A percentile compares a stretch with the other conserved stretches of the same genome.
phyloP scores from a whole-genome alignment of 1,284 basidiomycete genomes.

The Pseudozyma sp. region DNA sequence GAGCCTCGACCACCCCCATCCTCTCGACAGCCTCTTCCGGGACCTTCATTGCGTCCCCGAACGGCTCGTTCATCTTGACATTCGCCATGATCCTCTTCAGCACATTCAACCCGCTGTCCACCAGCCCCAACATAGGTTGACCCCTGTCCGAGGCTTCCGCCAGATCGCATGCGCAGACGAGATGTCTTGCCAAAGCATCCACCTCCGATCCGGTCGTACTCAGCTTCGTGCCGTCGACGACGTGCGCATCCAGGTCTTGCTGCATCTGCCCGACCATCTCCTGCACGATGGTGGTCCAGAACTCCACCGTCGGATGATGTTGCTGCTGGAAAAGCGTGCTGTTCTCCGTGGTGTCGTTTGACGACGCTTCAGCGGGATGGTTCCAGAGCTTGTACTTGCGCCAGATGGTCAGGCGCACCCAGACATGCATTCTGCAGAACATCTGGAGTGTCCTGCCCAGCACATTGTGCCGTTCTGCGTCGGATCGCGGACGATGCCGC shows the following conservation, averaged over 20 bases:
- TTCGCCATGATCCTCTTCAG: conserved; percentile 32
- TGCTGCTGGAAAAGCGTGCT: conserved; percentile 13
- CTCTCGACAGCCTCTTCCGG: conserved; percentile 13
- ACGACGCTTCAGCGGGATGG: not conserved
- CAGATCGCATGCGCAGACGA: conserved; percentile 24
- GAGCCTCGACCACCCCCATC: conserved; percentile 8
- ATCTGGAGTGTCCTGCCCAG: conserved; percentile 48
- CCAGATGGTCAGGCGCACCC: conserved; percentile 49
- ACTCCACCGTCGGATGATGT: conserved; percentile 45
- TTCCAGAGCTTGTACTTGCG: conserved; percentile 45
- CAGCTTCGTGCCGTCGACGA: conserved; percentile 15
- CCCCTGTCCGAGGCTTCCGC: conserved; percentile 13
- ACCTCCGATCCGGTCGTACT: conserved; percentile 28
- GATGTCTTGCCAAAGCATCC: conserved; percentile 34
- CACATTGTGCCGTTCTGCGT: conserved; percentile 32
- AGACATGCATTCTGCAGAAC: conserved; percentile 52
- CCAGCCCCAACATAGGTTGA: conserved; percentile 9
- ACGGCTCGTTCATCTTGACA: conserved; percentile 8
- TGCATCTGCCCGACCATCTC: conserved; percentile 29
- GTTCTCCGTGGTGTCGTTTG: too few species aligned
- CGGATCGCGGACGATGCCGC: conserved; percentile 35
- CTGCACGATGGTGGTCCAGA: conserved; percentile 34
- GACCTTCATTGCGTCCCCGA: conserved; percentile 12
- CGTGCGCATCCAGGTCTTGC: conserved; percentile 40
- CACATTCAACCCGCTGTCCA: conserved; percentile 18